These are phyloP conservation scores for Mucor mucedo DNA, from an alignment of 371 early-diverging fungal genomes.

Conservation along the genomic window DNA sequence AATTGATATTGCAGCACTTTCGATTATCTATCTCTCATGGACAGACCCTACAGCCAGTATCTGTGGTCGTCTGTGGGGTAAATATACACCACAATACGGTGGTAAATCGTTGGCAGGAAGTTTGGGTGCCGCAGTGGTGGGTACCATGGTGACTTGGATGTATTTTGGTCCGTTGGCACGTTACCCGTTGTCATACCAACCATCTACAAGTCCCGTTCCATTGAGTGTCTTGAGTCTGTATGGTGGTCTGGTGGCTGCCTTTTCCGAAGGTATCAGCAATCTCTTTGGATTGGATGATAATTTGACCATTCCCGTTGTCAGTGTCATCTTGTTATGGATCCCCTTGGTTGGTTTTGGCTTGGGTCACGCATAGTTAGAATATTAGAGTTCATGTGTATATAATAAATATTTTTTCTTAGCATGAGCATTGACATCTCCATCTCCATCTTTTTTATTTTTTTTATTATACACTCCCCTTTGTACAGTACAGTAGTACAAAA, in stretches of 20 bases:
- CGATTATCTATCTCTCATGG: slow-evolving; percentile 62
- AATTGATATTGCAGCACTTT: slow-evolving; percentile 55
- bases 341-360: slow-evolving; percentile 31
- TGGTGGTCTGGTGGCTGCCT: slow-evolving; percentile 53
- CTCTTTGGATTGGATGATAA: slow-evolving; percentile 50
- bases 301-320: slow-evolving; percentile 51
- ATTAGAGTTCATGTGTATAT: neutral
- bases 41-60: slow-evolving; percentile 61
- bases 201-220: slow-evolving; percentile 18
- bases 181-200: slow-evolving; percentile 30
- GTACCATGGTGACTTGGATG: slow-evolving; percentile 46
- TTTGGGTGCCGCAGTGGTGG: slow-evolving; percentile 45
- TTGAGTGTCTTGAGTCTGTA: slow-evolving; percentile 35
- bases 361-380: neutral
- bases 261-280: slow-evolving; percentile 51
- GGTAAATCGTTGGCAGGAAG: slow-evolving; percentile 60
- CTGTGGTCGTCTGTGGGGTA: slow-evolving; percentile 55
- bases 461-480: too few relatives aligned
- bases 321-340: slow-evolving; percentile 48
- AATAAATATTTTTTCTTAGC: too few relatives aligned
- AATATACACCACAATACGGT: slow-evolving; percentile 49
- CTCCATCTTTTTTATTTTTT: too few relatives aligned
- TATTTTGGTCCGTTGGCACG: slow-evolving; percentile 39
- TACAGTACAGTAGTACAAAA: too few relatives aligned
- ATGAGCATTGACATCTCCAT: too few relatives aligned